Evolutionary conservation across 352 stramenopile genomes (phyloP).

Genomic region (Phytopythium montanum): DNA sequence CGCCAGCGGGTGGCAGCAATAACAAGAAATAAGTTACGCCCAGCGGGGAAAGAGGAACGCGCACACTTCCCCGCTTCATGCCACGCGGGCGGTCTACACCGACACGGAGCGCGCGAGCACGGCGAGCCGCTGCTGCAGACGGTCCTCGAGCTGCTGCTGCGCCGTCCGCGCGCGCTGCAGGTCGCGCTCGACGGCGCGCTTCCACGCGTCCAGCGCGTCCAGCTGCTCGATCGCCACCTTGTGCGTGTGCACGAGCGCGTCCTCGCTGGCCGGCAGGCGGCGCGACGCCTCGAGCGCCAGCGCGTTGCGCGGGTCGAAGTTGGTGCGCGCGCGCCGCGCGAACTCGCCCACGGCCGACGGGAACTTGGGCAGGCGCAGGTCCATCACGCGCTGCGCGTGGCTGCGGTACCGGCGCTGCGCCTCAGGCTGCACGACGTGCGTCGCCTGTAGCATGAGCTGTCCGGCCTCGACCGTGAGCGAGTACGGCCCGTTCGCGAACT

Average conservation of each 20-base stretch:
- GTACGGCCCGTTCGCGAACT: conserved; percentile 68
- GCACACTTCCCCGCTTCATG: not conserved
- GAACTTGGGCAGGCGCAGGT: conserved; percentile 60
- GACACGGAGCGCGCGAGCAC: conserved; percentile 51
- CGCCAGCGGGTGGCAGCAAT: not conserved
- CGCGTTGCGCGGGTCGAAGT: conserved; percentile 54
- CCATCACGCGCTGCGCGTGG: conserved; percentile 42
- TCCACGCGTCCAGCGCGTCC: conserved; percentile 65
- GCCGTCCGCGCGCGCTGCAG: conserved; percentile 40
- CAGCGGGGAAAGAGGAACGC: not conserved
- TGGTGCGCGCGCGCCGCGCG: conserved; percentile 52
- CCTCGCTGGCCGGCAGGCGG: conserved; percentile 63
- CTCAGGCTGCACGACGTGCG: conserved; percentile 67
- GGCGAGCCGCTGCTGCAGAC: conserved; percentile 63
- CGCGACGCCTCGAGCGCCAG: conserved; percentile 53
- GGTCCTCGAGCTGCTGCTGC: conserved; percentile 45
- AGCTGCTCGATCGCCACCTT: conserved; percentile 76
- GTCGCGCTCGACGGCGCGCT: conserved; percentile 49
- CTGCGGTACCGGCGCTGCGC: conserved; percentile 56
- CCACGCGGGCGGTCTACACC: conserved; percentile 23
- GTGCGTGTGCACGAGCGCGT: conserved; percentile 68
- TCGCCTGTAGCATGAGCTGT: conserved; percentile 58
- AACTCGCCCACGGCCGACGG: conserved; percentile 58
- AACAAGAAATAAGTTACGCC: conserved; percentile 12
- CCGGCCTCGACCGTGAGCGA: conserved; percentile 62